These are phyloP conservation scores for Evansstolkia leycettana DNA, from an alignment of 495 filamentous ascomycete species.

Conservation along the genomic window DNA sequence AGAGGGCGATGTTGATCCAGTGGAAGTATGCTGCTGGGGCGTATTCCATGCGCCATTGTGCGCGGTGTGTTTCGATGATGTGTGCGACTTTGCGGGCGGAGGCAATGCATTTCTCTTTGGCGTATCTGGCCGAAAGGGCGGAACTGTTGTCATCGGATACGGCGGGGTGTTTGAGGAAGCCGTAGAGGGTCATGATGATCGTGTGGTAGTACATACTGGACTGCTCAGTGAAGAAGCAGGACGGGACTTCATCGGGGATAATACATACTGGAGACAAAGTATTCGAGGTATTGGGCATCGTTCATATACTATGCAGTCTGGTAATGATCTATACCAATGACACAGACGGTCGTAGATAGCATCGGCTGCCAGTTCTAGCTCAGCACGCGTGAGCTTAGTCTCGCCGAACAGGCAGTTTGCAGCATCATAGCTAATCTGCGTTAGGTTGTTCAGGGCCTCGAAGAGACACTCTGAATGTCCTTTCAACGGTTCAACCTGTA, in stretches of 20 bases:
- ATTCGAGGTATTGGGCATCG: slow-evolving; percentile 16
- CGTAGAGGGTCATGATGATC: slow-evolving; percentile 15
- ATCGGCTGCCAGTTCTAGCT: slow-evolving; percentile 8
- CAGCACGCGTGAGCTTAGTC: slow-evolving; percentile 5
- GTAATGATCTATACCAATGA: slow-evolving; percentile 19
- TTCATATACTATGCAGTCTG: slow-evolving; percentile 10
- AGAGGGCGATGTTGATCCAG: slow-evolving; percentile 18
- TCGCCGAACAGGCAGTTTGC: slow-evolving; percentile 3
- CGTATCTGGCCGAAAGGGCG: neutral
- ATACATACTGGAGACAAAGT: slow-evolving; percentile 19
- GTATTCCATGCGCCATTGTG: slow-evolving; percentile 18
- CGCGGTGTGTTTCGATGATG: slow-evolving; percentile 12
- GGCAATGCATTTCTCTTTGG: slow-evolving; percentile 6
- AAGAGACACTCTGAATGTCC: slow-evolving; percentile 19
- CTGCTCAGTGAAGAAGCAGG: neutral
- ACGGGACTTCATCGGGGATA: neutral
- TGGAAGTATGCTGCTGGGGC: slow-evolving; percentile 18
- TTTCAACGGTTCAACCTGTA: slow-evolving; percentile 6
- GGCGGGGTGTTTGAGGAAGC: slow-evolving; percentile 7
- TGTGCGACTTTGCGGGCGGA: slow-evolving; percentile 12
- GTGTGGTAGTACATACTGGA: slow-evolving; percentile 18
- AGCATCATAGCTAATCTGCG: slow-evolving; percentile 15
- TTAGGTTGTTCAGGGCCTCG: slow-evolving; percentile 15
- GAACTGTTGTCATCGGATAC: neutral
- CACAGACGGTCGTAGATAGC: slow-evolving; percentile 14